Evolutionary conservation across 164 flowering plant genomes (phyloP), one percentile per base, ranked within the genome.

Genomic region (Protea cynaroides): DNA sequence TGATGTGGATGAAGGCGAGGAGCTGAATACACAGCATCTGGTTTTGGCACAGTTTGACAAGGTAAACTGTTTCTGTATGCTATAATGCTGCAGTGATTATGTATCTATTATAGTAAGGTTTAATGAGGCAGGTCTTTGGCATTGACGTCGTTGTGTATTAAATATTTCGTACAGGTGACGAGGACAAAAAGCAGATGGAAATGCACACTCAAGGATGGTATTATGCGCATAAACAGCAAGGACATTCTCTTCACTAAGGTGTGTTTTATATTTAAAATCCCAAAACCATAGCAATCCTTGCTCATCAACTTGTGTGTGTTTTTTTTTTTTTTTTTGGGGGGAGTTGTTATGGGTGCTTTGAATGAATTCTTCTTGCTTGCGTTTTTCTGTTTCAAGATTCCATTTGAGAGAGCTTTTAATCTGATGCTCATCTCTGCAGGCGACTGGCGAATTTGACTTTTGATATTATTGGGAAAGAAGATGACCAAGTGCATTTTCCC

Each of bases 121-220:
- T 66, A 51, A 1, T 44, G n/a, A 36, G 9, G 12, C 25, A 23
- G 25, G 37, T 36, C 10, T 8, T 43, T 56, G 49, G 44, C n/a
- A 43, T 40, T 53, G 37, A 37, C 44, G 47, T 63, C 19, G 3
- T 15, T 38, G 14, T 56, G 11, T 10, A 0, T 12, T 18, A 34
- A 53, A 25, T 50, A 52, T 64, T 64, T 68, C 47, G 69, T 5
- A 19, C 55, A 94, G 96, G 97, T 91, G 50, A 86, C 92, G 7
- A 86, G 97, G 46, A 86, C 99, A 68, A 94, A 94, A 81, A 94
- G 90, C 90, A 78, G 81, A 79, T 91, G 99, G 99, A 94, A 88
- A 68, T 94, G 96, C 83, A 81, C 84, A 1, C 83, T 94, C 15
- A 94, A 94, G 82, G 93, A 88, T 76, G 99, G 99, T 34, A 89